Evolutionary conservation across 306 rosid species (phyloP), one percentile per base, ranked within the genome.

Genomic region (Lablab purpureus): DNA sequence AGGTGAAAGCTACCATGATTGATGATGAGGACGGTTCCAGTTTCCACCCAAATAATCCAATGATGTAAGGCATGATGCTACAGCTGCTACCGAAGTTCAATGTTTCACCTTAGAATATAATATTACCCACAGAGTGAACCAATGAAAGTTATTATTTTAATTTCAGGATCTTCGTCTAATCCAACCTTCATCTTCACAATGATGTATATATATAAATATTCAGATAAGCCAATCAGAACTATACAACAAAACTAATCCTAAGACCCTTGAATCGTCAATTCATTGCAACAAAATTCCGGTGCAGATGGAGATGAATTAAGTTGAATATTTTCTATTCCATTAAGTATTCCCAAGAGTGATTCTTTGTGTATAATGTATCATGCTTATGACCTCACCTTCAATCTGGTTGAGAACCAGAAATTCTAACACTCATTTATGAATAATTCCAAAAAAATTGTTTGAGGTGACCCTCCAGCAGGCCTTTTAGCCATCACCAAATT

Each of bases 401-500:
- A 37, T 25, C 56, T 37, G 67, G 47, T 79, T 63, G 17, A 71
- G 84, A 72, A 80, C 14, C 36, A 73, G 21, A 19, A 51, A 41
- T 52, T 52, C 6, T 9, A 52, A 55, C 55, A 65, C 40, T 10
- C 63, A 72, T 50, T 6, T 45, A 50, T 23, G 62, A 59, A 60
- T 54, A 74, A 74, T 64, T 67, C 66, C 68, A 75, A 79, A 79
- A 22, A 41, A 59, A 66, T 7, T 18, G 10, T 46, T 55, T 67
- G 58, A 63, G 71, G 80, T 63, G 84, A 84, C 82, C 25, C 21
- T 41, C 10, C 6, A n/a, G 2, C 28, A 25, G 17, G 32, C 70
- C 59, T 10, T 70, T 63, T 74, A 80, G 87, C 81, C 84, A 80
- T 69, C 84, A 34, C 30, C 37, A 41, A 73, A n/a, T 4, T 50